Evolutionary conservation across 306 rosid species (phyloP), one percentile per base, ranked within the genome.

Genomic region (Prunus campanulata): DNA sequence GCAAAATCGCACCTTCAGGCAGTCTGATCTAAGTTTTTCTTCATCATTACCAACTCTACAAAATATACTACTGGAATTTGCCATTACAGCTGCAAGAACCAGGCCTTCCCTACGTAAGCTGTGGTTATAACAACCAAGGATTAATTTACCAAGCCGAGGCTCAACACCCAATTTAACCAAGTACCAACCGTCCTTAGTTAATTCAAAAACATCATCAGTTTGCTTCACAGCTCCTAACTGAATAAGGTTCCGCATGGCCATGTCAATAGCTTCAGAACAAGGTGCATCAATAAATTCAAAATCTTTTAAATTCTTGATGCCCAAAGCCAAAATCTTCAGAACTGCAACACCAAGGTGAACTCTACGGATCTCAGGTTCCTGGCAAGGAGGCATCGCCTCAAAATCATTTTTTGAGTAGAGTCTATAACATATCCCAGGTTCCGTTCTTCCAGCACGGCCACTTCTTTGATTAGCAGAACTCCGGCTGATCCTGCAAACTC

Each of bases 321-420:
- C 96, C 77, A 92, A 81, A 71, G 99, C 93, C 84, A 95, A 90
- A 71, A 95, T 92, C 83, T 92, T 90, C 79, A 95, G 79, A 72
- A 89, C 95, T 50, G 99, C 99, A 56, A 95, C 86, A 70, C 99
- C 99, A 81, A 95, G 97, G 87, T 95, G 97, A 85, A 95, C 99
- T 78, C 96, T 87, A 47, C 88, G 92, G 74, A 95, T 92, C 89
- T 95, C 99, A 25, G 99, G 99, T 70, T 95, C 99, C 84, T 90
- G 99, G 82, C 88, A 83, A 59, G 79, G 81, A 70, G 74, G 83
- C 99, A 95, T 90, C 14, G 80, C 56, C 68, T 87, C 82, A 83
- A 88, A 95, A 70, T 89, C 97, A 74, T 86, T 78, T 80, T 87
- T 88, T 0, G 93, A 84, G 85, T 95, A 95, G 48, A 95, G 90